Percentiles rank a stretch among this genome's conserved stretches.
These are phyloP conservation scores for Aspergillus cavernicola DNA, from an alignment of 495 filamentous ascomycete species.

Conservation along the genomic window DNA sequence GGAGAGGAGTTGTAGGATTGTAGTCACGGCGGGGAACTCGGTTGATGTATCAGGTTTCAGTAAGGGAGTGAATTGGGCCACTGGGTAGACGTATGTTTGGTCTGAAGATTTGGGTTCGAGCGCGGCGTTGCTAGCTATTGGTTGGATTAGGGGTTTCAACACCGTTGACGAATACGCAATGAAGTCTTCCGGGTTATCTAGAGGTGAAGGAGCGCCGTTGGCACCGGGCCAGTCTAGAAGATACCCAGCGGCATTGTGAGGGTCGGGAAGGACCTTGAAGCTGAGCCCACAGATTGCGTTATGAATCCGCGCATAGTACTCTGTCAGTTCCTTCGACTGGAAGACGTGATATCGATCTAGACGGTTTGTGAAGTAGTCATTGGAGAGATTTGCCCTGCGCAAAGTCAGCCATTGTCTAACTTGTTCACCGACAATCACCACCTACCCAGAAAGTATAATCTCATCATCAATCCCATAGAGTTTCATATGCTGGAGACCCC, in stretches of 20 bases:
- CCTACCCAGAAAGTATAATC: constrained; percentile 86
- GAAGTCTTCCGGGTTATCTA: constrained; percentile 64
- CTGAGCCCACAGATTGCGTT: constrained; percentile 73
- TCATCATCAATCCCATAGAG: constrained; percentile 95
- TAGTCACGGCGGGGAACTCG: constrained; percentile 75
- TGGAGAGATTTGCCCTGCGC: constrained; percentile 78
- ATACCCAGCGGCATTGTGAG: constrained; percentile 58
- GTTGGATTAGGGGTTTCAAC: constrained; percentile 61
- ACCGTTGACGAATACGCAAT: constrained; percentile 61
- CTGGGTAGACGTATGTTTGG: constrained; percentile 78
- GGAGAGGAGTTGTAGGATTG: constrained; percentile 64
- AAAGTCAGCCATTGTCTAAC: background rate
- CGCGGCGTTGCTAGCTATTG: constrained; percentile 30
- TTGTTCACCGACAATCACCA: background rate
- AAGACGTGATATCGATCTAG: constrained; percentile 95
- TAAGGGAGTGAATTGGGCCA: constrained; percentile 79
- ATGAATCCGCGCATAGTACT: constrained; percentile 79
- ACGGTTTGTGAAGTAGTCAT: constrained; percentile 94
- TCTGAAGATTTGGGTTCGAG: constrained; percentile 28
- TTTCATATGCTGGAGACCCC: constrained; percentile 99
- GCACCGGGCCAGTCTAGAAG: constrained; percentile 71
- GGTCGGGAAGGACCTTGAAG: constrained; percentile 67
- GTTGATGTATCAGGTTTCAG: constrained; percentile 77
- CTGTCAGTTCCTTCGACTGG: constrained; percentile 67
- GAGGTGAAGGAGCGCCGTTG: constrained; percentile 69